Evolutionary conservation across 1,284 basidiomycete genomes (phyloP).

Genomic region (Tilletiopsis washingtonensis): DNA sequence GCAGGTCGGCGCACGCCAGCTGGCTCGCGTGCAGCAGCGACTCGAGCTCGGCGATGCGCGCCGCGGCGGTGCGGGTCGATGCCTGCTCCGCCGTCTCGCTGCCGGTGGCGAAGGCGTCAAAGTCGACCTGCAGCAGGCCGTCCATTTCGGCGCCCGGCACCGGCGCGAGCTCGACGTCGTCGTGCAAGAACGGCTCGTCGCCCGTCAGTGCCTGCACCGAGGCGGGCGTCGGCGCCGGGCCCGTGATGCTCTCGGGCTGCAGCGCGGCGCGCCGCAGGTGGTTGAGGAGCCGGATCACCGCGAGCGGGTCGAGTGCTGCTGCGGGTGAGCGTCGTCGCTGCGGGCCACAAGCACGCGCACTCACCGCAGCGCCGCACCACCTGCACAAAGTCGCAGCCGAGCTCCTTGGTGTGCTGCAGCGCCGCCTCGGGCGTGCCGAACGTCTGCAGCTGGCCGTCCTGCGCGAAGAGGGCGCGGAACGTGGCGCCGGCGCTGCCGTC

Average conservation of each 20-base stretch:
- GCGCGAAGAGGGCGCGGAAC: constrained; percentile 9
- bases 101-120: constrained; percentile 19
- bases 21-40: constrained; percentile 17
- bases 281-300: constrained; percentile 43
- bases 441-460: constrained; percentile 8
- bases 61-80: neutral
- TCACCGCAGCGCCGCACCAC: neutral
- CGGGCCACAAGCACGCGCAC: too few species aligned
- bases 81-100: neutral
- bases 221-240: constrained; percentile 3
- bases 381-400: constrained; percentile 23
- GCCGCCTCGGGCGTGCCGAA: constrained; percentile 25
- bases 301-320: constrained; percentile 41
- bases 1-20: constrained; percentile 28
- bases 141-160: constrained; percentile 40
- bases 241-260: constrained; percentile 11
- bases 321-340: too few species aligned
- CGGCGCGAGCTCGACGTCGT: constrained; percentile 38
- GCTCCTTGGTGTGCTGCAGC: constrained; percentile 20
- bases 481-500: neutral
- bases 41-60: constrained; percentile 19
- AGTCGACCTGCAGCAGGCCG: constrained; percentile 39
- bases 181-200: constrained; percentile 15
- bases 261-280: constrained; percentile 20
- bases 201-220: constrained; percentile 10